These are phyloP conservation scores for Solanum lycopersicoides DNA, from an alignment of 257 asterid species.

Conservation along the genomic window DNA sequence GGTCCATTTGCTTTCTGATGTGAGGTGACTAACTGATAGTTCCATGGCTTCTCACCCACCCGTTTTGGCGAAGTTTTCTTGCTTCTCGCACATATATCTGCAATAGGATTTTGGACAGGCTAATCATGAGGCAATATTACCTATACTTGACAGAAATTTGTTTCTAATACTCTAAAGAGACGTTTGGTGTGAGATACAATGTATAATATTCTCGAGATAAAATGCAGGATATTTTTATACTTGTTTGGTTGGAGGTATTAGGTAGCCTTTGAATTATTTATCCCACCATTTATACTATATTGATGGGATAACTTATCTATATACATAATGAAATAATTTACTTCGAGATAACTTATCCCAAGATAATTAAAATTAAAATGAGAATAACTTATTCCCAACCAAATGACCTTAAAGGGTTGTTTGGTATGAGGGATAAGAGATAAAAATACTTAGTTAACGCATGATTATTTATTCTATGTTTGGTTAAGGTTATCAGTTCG, in stretches of 20 bases:
- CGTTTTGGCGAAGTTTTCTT: background rate
- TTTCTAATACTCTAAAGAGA: background rate
- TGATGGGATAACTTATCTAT: background rate
- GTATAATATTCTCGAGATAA: no score
- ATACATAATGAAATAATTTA: no score
- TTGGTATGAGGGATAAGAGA: background rate
- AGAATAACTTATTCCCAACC: background rate
- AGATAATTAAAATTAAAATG: background rate
- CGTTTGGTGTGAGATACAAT: background rate
- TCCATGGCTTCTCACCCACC: background rate
- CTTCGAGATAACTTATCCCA: background rate
- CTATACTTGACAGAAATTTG: no score
- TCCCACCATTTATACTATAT: background rate
- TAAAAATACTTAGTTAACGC: background rate
- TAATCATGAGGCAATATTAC: no score
- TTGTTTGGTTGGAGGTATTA: background rate
- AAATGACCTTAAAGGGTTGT: no score
- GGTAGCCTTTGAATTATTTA: background rate
- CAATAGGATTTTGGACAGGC: background rate
- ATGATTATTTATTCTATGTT: no score
- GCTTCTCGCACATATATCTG: background rate
- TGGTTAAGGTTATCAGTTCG: no score
- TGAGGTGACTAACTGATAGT: background rate
- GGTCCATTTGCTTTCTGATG: background rate
- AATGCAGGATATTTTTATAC: background rate